Percentiles rank a stretch among this genome's conserved stretches.
Evolutionary conservation across 2,329 filamentous ascomycete species (phyloP).

Genomic region (Xylariaceae sp.): DNA sequence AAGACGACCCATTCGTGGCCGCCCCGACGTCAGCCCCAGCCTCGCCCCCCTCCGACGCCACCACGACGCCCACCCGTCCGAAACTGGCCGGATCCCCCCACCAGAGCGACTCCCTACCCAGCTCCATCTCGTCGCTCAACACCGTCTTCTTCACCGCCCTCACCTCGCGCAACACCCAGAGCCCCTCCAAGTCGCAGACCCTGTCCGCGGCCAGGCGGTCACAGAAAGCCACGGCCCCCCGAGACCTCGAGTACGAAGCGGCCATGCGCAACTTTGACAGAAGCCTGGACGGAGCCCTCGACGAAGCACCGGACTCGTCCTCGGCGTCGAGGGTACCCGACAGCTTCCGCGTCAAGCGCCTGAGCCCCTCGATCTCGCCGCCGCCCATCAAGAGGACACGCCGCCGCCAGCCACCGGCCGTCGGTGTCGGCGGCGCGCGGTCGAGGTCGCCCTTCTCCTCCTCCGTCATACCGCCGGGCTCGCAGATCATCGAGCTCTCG

Average conservation of each 20-base stretch:
- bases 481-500: slow-evolving; percentile 30
- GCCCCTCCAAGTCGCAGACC: slow-evolving; percentile 21
- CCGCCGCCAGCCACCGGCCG: slow-evolving; percentile 17
- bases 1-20: too few relatives aligned
- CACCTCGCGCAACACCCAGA: slow-evolving; percentile 30
- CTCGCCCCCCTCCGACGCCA: neutral
- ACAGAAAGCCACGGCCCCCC: slow-evolving; percentile 10
- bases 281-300: slow-evolving; percentile 19
- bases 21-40: neutral
- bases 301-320: slow-evolving; percentile 15
- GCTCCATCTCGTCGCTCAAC: slow-evolving; percentile 16
- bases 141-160: slow-evolving; percentile 35
- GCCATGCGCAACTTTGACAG: slow-evolving; percentile 35
- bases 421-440: neutral
- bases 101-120: slow-evolving; percentile 9
- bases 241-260: slow-evolving; percentile 34
- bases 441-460: neutral
- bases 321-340: slow-evolving; percentile 13
- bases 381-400: slow-evolving; percentile 4
- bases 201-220: slow-evolving; percentile 21
- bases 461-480: slow-evolving; percentile 24
- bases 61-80: neutral
- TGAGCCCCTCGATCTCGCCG: too few relatives aligned
- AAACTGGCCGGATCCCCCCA: too few relatives aligned
- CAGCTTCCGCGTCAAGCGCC: neutral